Evolutionary conservation across 371 early-diverging fungal genomes (phyloP), one percentile per base, ranked within the genome.

Genomic region (Chytridiales sp.): DNA sequence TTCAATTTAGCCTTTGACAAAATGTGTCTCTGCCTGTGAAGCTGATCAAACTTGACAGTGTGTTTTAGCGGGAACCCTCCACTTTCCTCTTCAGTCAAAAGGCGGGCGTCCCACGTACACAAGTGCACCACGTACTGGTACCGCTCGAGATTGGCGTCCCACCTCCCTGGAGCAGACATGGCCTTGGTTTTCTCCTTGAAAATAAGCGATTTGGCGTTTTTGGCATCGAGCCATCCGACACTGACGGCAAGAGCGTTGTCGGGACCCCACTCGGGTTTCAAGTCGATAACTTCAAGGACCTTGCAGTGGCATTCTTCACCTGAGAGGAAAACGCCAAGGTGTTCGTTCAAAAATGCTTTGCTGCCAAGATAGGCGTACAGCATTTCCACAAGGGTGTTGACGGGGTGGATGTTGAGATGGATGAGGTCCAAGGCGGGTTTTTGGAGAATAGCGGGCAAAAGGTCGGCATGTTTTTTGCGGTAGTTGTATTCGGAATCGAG

Each of bases 1-100:
- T 85, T 83, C 29, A 91, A 66, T 52, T 85, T 78, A 40, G 76
- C 76, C 66, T 90, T 90, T 39, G 87, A 84, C 57, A 86, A 80
- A 2, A 79, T 78, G 29, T 79, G 71, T n/a, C 88, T 78, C 55
- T 87, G 85, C 22, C 90, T 84, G 39, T 61, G 53, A 21, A 76
- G 34, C n/a, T 65, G 58, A 11, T 42, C 21, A 27, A 44, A 51
- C 17, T 56, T 58, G 17, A 51, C 51, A 30, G 51, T 22, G n/a
- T n/a, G n/a, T n/a, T n/a, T n/a, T n/a, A n/a, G n/a, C n/a, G n/a
- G n/a, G n/a, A n/a, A n/a, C n/a, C n/a, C n/a, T n/a, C n/a, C n/a
- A 22, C 35, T 29, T 35, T 31, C 17, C 5, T 34, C 36, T n/a
- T 51, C 51, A 3, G 36, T 51, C 51, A 51, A 30, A 4, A 50